These are phyloP conservation scores for Metschnikowia santaceciliae DNA, from an alignment of 805 yeast species.

Conservation along the genomic window DNA sequence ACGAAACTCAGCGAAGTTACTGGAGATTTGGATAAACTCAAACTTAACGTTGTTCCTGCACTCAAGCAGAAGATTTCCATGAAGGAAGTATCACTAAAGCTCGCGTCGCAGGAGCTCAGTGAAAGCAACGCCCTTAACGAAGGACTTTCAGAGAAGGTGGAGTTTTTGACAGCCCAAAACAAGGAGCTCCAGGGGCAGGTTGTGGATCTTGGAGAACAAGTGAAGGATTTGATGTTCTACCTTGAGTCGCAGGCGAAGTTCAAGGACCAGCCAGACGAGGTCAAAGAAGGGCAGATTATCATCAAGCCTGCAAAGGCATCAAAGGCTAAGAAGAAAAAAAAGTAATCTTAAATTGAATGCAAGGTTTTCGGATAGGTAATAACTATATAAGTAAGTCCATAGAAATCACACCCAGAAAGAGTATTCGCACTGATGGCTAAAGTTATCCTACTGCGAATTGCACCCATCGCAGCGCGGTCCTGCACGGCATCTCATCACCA, in stretches of 20 bases:
- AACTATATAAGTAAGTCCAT: too few relatives aligned
- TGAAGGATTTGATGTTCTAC: conserved; percentile 75
- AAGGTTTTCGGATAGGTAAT: not conserved
- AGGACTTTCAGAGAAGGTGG: conserved; percentile 37
- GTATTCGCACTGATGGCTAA: not conserved
- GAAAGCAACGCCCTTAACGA: conserved; percentile 33
- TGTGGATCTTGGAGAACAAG: conserved; percentile 56
- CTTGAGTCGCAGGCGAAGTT: conserved; percentile 71
- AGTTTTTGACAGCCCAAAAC: conserved; percentile 25
- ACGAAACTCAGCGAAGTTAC: conserved; percentile 18
- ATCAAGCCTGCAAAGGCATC: conserved; percentile 25
- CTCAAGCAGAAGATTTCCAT: conserved; percentile 27
- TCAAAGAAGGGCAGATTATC: conserved; percentile 64
- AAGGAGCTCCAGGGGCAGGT: conserved; percentile 35
- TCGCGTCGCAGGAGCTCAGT: conserved; percentile 29
- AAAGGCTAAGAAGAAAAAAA: conserved; percentile 10
- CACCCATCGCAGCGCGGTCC: conserved; percentile 4
- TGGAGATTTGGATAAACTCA: conserved; percentile 18
- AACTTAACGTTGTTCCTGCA: conserved; percentile 29
- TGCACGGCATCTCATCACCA: conserved; percentile 5
- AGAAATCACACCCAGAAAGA: not conserved
- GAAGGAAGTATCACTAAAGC: conserved; percentile 28
- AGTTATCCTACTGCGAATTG: not conserved
- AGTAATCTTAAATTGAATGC: not conserved
- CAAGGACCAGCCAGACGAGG: conserved; percentile 66